phyloP scores from a whole-genome alignment of 2,329 filamentous ascomycete genomes.

The Xylariales sp. region DNA sequence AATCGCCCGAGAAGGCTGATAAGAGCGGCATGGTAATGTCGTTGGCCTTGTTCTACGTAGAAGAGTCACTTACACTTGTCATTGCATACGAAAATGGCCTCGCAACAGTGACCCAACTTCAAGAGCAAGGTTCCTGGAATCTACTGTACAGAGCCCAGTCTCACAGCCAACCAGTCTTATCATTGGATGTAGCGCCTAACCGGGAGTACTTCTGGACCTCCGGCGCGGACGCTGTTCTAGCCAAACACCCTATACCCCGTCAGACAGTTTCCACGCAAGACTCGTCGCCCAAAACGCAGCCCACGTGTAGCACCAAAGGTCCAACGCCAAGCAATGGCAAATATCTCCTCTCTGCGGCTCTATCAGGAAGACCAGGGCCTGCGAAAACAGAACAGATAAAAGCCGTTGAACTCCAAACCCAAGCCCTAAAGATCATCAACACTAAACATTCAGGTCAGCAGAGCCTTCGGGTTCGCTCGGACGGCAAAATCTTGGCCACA shows the following conservation, averaged over 20 bases:
- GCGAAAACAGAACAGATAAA: constrained; percentile 12
- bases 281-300: background rate
- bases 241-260: constrained; percentile 64
- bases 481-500: constrained; percentile 80
- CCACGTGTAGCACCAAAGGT: background rate
- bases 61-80: constrained; percentile 54
- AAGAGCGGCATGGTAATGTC: constrained; percentile 87
- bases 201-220: constrained; percentile 69
- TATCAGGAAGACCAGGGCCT: constrained; percentile 16
- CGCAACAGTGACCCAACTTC: constrained; percentile 59
- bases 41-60: constrained; percentile 54
- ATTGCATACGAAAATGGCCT: constrained; percentile 85
- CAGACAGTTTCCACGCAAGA: background rate
- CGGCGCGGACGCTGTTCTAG: constrained; percentile 73
- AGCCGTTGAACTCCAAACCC: constrained; percentile 22
- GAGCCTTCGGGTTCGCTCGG: constrained; percentile 68
- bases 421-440: constrained; percentile 58
- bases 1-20: constrained; percentile 32
- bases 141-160: constrained; percentile 59
- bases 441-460: constrained; percentile 93
- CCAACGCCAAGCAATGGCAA: constrained; percentile 5
- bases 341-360: constrained; percentile 26
- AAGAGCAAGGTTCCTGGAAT: constrained; percentile 37
- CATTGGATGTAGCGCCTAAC: constrained; percentile 52
- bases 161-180: constrained; percentile 79